Base-by-base conservation (phyloP, 2,329 filamentous ascomycete genomes). In the Cercospora sesami region DNA sequence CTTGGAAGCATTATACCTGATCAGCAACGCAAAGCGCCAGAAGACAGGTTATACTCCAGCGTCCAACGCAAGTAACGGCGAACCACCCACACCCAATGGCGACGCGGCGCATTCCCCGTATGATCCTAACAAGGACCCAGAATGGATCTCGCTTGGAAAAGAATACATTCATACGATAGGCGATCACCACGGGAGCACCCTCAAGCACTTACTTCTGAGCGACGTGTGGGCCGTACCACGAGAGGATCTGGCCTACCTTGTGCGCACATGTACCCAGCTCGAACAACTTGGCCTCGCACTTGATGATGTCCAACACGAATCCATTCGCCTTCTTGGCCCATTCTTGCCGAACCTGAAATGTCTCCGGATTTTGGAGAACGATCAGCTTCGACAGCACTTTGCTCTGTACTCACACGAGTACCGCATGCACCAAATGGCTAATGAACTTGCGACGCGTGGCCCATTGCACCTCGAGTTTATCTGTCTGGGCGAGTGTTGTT, bases 251-350 rank as follows among this genome's bases (percentile, higher is more conserved):
- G 81, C 81, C 33, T 81, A 82, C 7, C 77, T 89, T 6, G 83
- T 86, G 33, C 82, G 84, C 60, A 78, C 78, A 9, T 87, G 86
- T 67, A 86, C 87, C 0, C 82, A 87, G 63, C 78, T 89, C 14
- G 86, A 88, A 68, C 86, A 90, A 72, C 78, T 90, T 1, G 86
- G 82, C 28, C 77, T 88, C 23, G 82, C 85, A 7, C 79, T 85
- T 16, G 79, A 83, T 85, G 86, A 88, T 83, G 87, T 67, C 77
- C 85, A 69, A 79, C 87, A 48, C 79, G 83, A 5, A 83, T 85
- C 39, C 12, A 36, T 76, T 14, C 66, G 71, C 5, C 65, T 74
- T 2, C 73, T 83, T 10, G 68, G 83, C 31, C 72, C 75, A 0
- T 75, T 79, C 23, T 68, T 80, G 0, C 78, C 79, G 1, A 81